Base-by-base conservation (phyloP, 2,329 filamentous ascomycete genomes). In the Penicillium sp. region DNA sequence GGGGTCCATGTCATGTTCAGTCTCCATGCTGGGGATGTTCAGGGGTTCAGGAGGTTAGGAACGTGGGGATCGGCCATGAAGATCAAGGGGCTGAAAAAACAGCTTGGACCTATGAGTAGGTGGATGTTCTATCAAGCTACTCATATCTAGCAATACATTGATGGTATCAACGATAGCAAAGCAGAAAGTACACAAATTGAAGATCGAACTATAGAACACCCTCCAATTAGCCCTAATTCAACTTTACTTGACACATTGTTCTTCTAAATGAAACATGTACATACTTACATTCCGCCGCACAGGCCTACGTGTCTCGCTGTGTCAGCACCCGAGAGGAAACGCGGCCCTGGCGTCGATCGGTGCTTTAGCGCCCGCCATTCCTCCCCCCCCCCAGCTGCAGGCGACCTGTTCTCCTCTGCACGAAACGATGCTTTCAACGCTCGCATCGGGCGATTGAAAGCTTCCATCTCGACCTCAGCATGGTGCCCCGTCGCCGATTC, bases 401-500 rank as follows among this genome's bases (percentile, higher is more conserved):
- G 58, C 35, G 38, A 58, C 45, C 56, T 62, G 59, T 50, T 53
- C 42, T 28, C 6, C 53, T 53, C 13, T 30, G 15, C 37, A 30
- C 17, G 49, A n/a, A 57, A 62, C 47, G 59, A 67, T 63, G 65
- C 59, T 40, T 49, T 50, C 63, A 56, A 61, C 22, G 17, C 33
- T 56, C 55, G 53, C 37, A 28, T 30, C 54, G 28, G 60, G 62
- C 44, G 59, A 62, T 54, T 64, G 60, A 65, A 55, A 53, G 37
- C 35, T 53, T 42, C 28, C 33, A 12, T 54, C 56, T 30, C 28
- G 19, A 28, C 60, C 58, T 33, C 63, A 72, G 58, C 35, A 70
- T 83, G 79, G 73, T 82, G 77, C 65, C 86, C 78, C 73, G 73
- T 55, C 71, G 71, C 54, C 70, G 70, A 60, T 72, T 71, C 58